phyloP scores from a whole-genome alignment of 2,329 filamentous ascomycete species.

The Microcyclosporella mali region DNA sequence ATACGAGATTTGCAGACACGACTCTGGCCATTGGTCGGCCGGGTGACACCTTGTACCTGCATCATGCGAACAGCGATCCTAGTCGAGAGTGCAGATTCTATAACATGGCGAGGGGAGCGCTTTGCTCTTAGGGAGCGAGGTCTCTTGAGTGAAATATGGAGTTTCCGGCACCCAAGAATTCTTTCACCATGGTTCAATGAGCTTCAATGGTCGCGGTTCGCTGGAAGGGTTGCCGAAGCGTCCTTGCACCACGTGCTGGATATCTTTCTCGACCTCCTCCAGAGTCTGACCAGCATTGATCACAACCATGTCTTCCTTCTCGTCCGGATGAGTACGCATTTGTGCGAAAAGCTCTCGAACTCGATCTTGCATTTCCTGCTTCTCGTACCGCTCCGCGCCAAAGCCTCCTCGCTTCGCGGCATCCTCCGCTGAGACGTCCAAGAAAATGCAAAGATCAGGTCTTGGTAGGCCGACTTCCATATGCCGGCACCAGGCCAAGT shows the following conservation, averaged over 20 bases:
- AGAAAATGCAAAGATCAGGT: conserved; percentile 80
- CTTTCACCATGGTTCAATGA: conserved; percentile 17
- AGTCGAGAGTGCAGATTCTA: neutral
- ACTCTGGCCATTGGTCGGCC: neutral
- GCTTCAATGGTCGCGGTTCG: conserved; percentile 7
- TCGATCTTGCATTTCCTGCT: conserved; percentile 69
- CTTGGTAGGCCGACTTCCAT: conserved; percentile 82
- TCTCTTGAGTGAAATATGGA: neutral
- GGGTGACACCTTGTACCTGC: conserved; percentile 1
- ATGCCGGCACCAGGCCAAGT: conserved; percentile 71
- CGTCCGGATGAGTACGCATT: conserved; percentile 39
- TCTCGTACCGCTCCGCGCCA: conserved; percentile 85
- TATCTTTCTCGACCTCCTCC: conserved; percentile 44
- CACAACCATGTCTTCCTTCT: conserved; percentile 47
- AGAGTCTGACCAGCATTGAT: conserved; percentile 51
- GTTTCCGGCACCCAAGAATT: neutral
- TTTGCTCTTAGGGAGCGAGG: neutral
- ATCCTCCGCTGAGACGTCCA: conserved; percentile 69
- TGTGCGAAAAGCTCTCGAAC: conserved; percentile 68
- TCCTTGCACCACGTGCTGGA: conserved; percentile 22
- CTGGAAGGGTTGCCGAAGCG: conserved; percentile 1
- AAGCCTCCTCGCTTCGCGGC: conserved; percentile 76
- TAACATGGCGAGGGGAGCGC: neutral
- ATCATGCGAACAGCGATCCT: neutral
- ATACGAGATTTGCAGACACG: neutral